Evolutionary conservation across 768 basidiomycete species (phyloP).

Genomic region (Tylopilus vinaceipallidus): DNA sequence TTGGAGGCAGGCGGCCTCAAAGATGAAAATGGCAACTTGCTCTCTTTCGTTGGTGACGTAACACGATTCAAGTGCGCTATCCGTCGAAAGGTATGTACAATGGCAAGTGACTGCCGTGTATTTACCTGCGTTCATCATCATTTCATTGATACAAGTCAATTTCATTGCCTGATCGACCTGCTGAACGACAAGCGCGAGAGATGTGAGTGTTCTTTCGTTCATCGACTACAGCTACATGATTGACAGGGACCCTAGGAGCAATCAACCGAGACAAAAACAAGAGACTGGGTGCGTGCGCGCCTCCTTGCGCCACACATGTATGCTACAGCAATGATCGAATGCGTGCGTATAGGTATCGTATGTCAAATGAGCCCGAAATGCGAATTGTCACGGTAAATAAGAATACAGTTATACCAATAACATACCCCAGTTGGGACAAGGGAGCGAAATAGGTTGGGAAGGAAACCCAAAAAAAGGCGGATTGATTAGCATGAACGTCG

Average conservation of each 20-base stretch:
- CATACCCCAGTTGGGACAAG: not conserved
- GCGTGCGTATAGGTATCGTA: not conserved
- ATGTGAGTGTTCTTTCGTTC: not conserved
- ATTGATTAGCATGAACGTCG: conserved; percentile 22
- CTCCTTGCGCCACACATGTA: not conserved
- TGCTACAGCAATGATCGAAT: conserved; percentile 17
- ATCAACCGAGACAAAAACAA: not conserved
- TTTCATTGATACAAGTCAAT: too few relatives aligned
- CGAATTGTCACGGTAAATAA: not conserved
- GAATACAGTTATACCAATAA: not conserved
- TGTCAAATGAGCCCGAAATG: conserved; percentile 5
- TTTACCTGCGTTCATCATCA: too few relatives aligned
- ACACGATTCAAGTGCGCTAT: too few relatives aligned
- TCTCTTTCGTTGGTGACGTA: too few relatives aligned
- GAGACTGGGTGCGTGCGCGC: not conserved
- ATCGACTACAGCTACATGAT: conserved; percentile 15
- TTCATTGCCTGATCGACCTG: too few relatives aligned
- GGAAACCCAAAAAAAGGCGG: not conserved
- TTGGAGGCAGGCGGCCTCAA: too few relatives aligned
- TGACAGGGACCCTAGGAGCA: not conserved
- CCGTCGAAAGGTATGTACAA: too few relatives aligned
- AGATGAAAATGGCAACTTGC: too few relatives aligned
- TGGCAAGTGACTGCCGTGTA: too few relatives aligned
- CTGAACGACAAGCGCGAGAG: too few relatives aligned
- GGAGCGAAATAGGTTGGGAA: not conserved